Conservation (phyloP, 1,284 basidiomycete genomes). For the Leccinum brunneo-olivaceum region DNA sequence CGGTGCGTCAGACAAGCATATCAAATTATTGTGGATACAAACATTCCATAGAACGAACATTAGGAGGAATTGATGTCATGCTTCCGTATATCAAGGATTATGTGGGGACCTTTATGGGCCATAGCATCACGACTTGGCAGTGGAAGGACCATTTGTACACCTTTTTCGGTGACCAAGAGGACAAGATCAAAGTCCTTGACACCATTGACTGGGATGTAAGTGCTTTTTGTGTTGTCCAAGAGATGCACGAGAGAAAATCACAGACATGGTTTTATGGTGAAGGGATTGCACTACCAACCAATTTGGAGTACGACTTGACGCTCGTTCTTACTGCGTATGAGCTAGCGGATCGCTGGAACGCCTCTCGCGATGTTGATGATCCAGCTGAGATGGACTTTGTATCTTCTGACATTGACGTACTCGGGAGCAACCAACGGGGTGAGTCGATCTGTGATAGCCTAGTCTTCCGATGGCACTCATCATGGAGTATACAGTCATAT, state of each 20-base stretch:
- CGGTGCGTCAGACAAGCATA: conserved; percentile 32
- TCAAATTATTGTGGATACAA: neutral
- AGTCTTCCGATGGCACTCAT: neutral
- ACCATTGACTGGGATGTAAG: conserved; percentile 77
- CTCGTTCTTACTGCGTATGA: conserved; percentile 67
- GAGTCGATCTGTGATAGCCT: neutral
- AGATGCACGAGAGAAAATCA: neutral
- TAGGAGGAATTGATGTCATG: conserved; percentile 85
- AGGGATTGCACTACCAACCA: conserved; percentile 71
- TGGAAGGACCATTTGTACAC: conserved; percentile 84
- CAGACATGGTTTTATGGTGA: conserved; percentile 87
- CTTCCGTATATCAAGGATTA: conserved; percentile 79
- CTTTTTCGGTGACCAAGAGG: conserved; percentile 65
- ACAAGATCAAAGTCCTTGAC: conserved; percentile 67
- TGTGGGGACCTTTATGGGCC: conserved; percentile 74
- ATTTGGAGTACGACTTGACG: conserved; percentile 78
- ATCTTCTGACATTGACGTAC: conserved; percentile 46
- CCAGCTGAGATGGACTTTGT: conserved; percentile 46
- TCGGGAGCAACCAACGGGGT: conserved; percentile 68
- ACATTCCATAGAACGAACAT: conserved; percentile 52
- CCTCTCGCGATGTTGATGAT: conserved; percentile 46
- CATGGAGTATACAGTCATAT: conserved; percentile 45
- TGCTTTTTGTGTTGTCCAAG: conserved; percentile 1
- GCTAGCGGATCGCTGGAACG: conserved; percentile 78
- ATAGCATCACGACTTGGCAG: conserved; percentile 81